Evolutionary conservation across 164 flowering plant species (phyloP), one percentile per base, ranked within the genome.

Genomic region (Protea cynaroides): DNA sequence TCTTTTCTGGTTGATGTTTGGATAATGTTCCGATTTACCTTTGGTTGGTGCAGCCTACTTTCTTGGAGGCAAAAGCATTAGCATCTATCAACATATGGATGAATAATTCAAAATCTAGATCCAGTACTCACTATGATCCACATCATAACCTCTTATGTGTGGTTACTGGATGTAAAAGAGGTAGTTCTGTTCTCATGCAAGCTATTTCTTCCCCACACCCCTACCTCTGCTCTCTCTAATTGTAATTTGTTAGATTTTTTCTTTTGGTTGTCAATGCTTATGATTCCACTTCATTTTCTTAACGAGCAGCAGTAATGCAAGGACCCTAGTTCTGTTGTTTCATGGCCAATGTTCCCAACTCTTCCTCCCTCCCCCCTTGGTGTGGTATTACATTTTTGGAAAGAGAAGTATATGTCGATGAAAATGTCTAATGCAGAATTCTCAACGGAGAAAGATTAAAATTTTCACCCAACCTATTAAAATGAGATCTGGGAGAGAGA

Each of bases 81-180:
- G 72, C 90, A 60, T 83, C 96, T 51, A 75, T 87, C 59, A 95
- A 95, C 73, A 68, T 95, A 67, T 95, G 99, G 99, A 95, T 95
- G 97, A 95, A 89, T 73, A 78, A 60, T 77, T 80, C 82, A 61
- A 75, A 62, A 60, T 76, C 87, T 65, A 79, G 96, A 71, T 92
- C 97, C 38, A 92, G 96, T 70, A 81, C 89, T 65, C 99, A 95
- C 81, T 95, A 95, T 73, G 97, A 95, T 82, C 99, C 97, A 58
- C 92, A 91, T 73, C 88, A 95, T 68, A 92, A 95, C 63, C 81
- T 92, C 62, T 72, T 95, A 56, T 92, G 97, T 72, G 62, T 89
- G 60, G 82, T 95, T 78, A 49, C 87, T 69, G 99, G 99, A 19
- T 62, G 83, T 72, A 95, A 95, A 81, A 79, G 82, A 86, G 99